Evolutionary conservation across 768 basidiomycete species (phyloP).

Genomic region (Suillus placidus): DNA sequence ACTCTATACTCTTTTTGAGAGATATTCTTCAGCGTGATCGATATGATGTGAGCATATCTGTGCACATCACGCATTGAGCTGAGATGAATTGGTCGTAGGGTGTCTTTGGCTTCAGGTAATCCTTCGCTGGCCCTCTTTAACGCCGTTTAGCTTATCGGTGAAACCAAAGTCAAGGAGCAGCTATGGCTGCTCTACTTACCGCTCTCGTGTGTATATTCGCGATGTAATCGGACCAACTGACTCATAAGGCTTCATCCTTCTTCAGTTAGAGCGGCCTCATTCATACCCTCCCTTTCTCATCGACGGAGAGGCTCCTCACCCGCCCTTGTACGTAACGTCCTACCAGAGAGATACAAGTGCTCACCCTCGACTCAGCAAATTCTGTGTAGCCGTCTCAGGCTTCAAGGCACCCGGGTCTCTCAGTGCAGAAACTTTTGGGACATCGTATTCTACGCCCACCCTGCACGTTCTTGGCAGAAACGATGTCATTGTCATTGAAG

Average conservation of each 20-base stretch:
- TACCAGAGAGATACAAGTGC: not conserved
- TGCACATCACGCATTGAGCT: not conserved
- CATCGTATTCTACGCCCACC: slow-evolving; percentile 67
- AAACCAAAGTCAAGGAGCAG: slow-evolving; percentile 71
- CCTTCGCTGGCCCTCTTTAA: not conserved
- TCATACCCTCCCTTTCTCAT: slow-evolving; percentile 60
- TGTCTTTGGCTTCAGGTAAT: slow-evolving; percentile 77
- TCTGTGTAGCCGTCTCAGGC: slow-evolving; percentile 77
- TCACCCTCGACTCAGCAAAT: slow-evolving; percentile 47
- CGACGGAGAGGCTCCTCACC: slow-evolving; percentile 67
- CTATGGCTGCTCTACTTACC: slow-evolving; percentile 68
- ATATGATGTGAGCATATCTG: slow-evolving; percentile 59
- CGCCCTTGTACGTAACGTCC: slow-evolving; percentile 62
- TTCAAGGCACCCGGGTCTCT: slow-evolving; percentile 57
- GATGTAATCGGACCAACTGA: slow-evolving; percentile 4
- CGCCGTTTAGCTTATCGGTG: slow-evolving; percentile 9
- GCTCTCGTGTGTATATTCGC: slow-evolving; percentile 56
- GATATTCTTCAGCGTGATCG: slow-evolving; percentile 58
- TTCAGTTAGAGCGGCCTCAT: slow-evolving; percentile 56
- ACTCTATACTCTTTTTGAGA: slow-evolving; percentile 54
- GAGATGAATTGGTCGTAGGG: slow-evolving; percentile 46
- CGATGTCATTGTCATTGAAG: slow-evolving; percentile 74
- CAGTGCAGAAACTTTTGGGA: slow-evolving; percentile 50
- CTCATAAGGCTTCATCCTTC: slow-evolving; percentile 8
- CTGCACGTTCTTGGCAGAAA: slow-evolving; percentile 78